phyloP scores from a whole-genome alignment of 768 basidiomycete species.

The Russula sp. region DNA sequence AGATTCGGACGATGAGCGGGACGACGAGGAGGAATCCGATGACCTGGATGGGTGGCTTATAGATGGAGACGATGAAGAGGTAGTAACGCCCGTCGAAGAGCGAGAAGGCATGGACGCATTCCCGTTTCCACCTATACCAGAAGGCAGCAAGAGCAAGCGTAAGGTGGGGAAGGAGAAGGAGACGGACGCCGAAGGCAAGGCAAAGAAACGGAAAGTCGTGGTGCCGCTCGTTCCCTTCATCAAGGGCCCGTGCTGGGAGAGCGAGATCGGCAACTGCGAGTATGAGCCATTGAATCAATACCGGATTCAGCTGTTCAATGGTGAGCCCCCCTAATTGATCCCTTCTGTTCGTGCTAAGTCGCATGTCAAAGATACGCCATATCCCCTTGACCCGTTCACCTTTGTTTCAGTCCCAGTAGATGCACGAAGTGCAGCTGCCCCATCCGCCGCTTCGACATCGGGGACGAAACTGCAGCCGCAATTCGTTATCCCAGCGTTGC shows the following conservation, averaged over 20 bases:
- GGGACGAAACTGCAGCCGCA: slow-evolving; percentile 27
- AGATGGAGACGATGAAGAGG: slow-evolving; percentile 59
- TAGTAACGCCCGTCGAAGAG: slow-evolving; percentile 37
- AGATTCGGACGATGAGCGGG: slow-evolving; percentile 55
- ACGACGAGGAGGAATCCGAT: slow-evolving; percentile 58
- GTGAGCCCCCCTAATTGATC: slow-evolving; percentile 37
- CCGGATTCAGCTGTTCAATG: slow-evolving; percentile 78
- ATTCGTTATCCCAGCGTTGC: slow-evolving; percentile 41
- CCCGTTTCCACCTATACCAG: slow-evolving; percentile 32
- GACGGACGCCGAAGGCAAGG: slow-evolving; percentile 59
- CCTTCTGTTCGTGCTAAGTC: not conserved
- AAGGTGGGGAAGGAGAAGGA: slow-evolving; percentile 42
- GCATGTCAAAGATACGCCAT: slow-evolving; percentile 52
- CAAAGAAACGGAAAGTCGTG: slow-evolving; percentile 72
- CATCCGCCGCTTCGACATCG: slow-evolving; percentile 22
- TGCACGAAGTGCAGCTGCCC: slow-evolving; percentile 32
- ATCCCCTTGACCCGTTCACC: slow-evolving; percentile 72
- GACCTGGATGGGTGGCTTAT: slow-evolving; percentile 78
- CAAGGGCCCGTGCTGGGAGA: slow-evolving; percentile 83
- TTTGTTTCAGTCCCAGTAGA: slow-evolving; percentile 51
- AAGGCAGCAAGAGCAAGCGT: slow-evolving; percentile 58
- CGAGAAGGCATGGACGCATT: slow-evolving; percentile 32
- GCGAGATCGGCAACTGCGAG: slow-evolving; percentile 54
- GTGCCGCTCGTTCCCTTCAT: slow-evolving; percentile 73
- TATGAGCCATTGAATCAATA: slow-evolving; percentile 70